Percentiles rank a stretch among this genome's conserved stretches.
Evolutionary conservation across 495 filamentous ascomycete genomes (phyloP).

Genomic region (Penicillium atrosanguineum): DNA sequence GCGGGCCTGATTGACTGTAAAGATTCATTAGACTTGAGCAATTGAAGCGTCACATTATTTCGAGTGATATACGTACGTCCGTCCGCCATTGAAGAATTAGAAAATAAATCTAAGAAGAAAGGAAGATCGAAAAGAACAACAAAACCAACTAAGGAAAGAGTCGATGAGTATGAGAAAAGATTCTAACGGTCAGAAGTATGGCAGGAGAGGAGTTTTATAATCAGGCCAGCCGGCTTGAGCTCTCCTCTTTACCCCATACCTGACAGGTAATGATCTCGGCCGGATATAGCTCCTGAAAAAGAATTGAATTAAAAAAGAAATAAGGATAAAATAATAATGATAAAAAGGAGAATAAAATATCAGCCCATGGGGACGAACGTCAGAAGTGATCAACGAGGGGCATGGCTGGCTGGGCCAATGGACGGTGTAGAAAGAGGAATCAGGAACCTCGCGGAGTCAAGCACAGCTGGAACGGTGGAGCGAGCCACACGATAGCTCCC

Average conservation of each 20-base stretch:
- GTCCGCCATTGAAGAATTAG: constrained; percentile 55
- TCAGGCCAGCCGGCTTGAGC: neutral
- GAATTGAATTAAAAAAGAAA: constrained; percentile 1
- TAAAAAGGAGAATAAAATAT: constrained; percentile 9
- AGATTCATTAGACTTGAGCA: constrained; percentile 11
- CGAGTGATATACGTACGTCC: constrained; percentile 47
- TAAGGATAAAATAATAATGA: constrained; percentile 9
- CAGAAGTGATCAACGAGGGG: constrained; percentile 29
- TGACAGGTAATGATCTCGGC: constrained; percentile 6
- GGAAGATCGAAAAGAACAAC: constrained; percentile 3
- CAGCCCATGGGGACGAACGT: constrained; percentile 19
- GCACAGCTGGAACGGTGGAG: constrained; percentile 26
- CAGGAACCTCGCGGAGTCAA: constrained; percentile 16
- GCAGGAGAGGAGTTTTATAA: constrained; percentile 17
- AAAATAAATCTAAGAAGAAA: constrained; percentile 1
- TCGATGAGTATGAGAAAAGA: constrained; percentile 8
- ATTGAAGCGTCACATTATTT: neutral
- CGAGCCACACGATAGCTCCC: constrained; percentile 22
- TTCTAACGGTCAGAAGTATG: constrained; percentile 2
- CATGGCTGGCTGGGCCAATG: constrained; percentile 34
- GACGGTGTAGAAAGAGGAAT: constrained; percentile 21
- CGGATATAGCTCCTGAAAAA: constrained; percentile 1
- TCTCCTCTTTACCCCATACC: constrained; percentile 20
- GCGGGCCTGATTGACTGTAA: constrained; percentile 78
- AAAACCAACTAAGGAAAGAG: constrained; percentile 8